Percentiles rank a stretch among this genome's conserved stretches.
phyloP scores from a whole-genome alignment of 129 eudicot species.

The Scalesia atractyloides region DNA sequence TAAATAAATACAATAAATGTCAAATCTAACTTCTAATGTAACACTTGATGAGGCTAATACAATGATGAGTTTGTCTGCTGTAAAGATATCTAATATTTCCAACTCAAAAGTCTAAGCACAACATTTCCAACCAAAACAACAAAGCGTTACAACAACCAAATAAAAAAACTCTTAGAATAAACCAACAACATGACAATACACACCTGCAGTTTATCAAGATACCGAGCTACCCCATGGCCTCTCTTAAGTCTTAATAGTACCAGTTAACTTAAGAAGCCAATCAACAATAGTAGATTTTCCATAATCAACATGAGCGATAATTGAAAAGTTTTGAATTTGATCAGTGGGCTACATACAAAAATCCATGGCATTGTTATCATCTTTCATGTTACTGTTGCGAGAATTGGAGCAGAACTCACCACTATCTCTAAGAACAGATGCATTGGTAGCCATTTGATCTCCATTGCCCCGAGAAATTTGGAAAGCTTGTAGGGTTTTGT shows the following conservation, averaged over 20 bases:
- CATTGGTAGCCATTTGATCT: slow-evolving; percentile 45
- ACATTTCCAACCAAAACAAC: too few relatives aligned
- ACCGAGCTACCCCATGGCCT: slow-evolving; percentile 91
- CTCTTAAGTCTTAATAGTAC: slow-evolving; percentile 55
- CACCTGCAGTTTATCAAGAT: slow-evolving; percentile 89
- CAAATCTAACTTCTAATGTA: too few relatives aligned
- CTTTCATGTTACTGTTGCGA: slow-evolving; percentile 40
- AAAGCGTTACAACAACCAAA: too few relatives aligned
- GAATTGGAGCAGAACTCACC: slow-evolving; percentile 67
- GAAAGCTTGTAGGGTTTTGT: slow-evolving; percentile 74
- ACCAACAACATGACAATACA: too few relatives aligned
- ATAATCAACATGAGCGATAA: slow-evolving; percentile 96
- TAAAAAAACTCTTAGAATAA: too few relatives aligned
- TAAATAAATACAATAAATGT: too few relatives aligned
- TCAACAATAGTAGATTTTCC: slow-evolving; percentile 96
- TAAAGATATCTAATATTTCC: too few relatives aligned
- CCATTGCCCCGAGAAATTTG: slow-evolving; percentile 38
- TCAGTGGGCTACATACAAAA: slow-evolving; percentile 70
- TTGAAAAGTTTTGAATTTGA: slow-evolving; percentile 78
- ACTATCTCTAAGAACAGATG: slow-evolving; percentile 53
- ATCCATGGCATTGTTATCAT: slow-evolving; percentile 57
- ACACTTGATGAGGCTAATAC: too few relatives aligned
- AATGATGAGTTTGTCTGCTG: too few relatives aligned
- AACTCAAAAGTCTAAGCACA: too few relatives aligned
- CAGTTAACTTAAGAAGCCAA: slow-evolving; percentile 89